These are phyloP conservation scores for Stylonectria norvegica DNA, from an alignment of 2,329 filamentous ascomycete genomes.

Conservation along the genomic window DNA sequence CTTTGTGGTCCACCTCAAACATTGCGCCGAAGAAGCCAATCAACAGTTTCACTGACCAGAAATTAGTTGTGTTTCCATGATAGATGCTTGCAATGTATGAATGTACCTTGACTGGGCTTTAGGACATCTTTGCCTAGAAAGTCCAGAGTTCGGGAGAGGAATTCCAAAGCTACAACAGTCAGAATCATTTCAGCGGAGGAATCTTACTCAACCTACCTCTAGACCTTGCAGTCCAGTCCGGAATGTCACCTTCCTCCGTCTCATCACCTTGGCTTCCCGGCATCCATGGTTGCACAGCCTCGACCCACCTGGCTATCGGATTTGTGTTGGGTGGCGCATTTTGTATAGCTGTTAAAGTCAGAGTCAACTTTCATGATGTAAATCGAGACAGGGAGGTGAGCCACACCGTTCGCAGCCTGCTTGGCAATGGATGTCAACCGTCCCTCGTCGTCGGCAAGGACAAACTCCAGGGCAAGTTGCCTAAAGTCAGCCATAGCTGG, in stretches of 20 bases:
- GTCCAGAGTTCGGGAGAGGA: constrained; percentile 52
- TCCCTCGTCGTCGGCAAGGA: constrained; percentile 48
- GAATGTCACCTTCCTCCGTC: constrained; percentile 39
- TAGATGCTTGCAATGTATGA: no score
- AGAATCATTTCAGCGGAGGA: background rate
- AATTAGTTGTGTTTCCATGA: no score
- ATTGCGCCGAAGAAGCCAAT: constrained; percentile 56
- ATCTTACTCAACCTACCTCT: constrained; percentile 38
- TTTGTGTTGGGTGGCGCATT: constrained; percentile 41
- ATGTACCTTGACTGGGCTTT: constrained; percentile 48
- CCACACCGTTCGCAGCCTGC: constrained; percentile 43
- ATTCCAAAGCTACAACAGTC: constrained; percentile 46
- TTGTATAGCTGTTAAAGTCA: constrained; percentile 41
- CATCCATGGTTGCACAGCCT: constrained; percentile 55
- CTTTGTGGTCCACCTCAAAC: constrained; percentile 57
- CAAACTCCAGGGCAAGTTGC: constrained; percentile 52
- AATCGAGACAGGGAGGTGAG: background rate
- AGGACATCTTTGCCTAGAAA: constrained; percentile 45
- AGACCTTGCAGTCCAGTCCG: constrained; percentile 52
- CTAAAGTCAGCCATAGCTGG: constrained; percentile 47
- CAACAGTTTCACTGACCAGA: constrained; percentile 40
- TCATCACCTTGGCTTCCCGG: constrained; percentile 39
- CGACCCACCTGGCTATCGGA: constrained; percentile 52
- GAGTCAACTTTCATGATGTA: no score
- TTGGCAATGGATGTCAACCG: constrained; percentile 40